Base-by-base conservation (phyloP, 108 stramenopile genomes). In the Cylindrotheca closterium region DNA sequence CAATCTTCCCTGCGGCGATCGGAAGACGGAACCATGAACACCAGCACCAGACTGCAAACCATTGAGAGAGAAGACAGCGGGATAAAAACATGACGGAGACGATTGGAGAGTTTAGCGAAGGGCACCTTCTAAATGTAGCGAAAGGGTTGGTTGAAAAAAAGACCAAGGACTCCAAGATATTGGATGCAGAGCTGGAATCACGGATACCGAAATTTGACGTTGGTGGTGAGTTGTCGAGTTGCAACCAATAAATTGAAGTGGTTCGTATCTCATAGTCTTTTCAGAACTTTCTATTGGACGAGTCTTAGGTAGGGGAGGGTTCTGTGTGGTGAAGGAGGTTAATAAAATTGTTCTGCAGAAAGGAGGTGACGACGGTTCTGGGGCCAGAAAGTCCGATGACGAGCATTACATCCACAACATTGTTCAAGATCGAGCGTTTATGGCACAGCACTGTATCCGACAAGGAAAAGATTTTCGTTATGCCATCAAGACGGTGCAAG, bases 271-370 rank as follows among this genome's bases (percentile, higher is more conserved):
- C 31, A 53, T 47, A 23, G 32, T 24, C 46, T n/a, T 28, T 29
- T 26, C 8, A 88, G 92, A 94, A 71, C 60, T 91, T 12, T 65
- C 52, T 26, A 49, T 89, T 15, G 92, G 92, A n/a, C 62, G 60
- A 66, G 86, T 89, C 3, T 66, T 94, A 28, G 92, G 92, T 17
- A 60, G 83, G 4, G 92, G 92, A 30, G 92, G 92, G 47, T 94
- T 94, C 61, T 89, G 89, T 64, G 71, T 85, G 5, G 89, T 91
- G 3, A 84, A 65, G 51, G 92, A 94, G 58, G 69, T 94, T 19
- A 60, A 57, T 7, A 60, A 74, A 58, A 77, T 85, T 54, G 65
- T 58, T 26, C 24, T 67, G 33, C 51, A 48, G 8, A 28, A 55
- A 8, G 30, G 53, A 55, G 31, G 19, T 29, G 70, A 68, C 42